Evolutionary conservation across 1,284 basidiomycete species (phyloP).

Genomic region (Agroathelia rolfsii): DNA sequence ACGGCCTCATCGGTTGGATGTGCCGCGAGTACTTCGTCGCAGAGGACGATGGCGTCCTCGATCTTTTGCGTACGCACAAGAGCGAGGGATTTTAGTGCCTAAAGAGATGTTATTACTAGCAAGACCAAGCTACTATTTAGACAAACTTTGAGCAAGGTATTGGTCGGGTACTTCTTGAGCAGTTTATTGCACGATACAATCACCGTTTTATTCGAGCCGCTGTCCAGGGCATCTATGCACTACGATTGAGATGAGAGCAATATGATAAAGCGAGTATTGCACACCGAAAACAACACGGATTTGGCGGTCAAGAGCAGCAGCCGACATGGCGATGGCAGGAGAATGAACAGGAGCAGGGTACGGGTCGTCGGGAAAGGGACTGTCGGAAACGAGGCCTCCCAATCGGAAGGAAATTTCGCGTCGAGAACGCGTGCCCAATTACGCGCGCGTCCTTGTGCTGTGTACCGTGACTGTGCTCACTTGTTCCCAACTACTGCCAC

Average conservation of each 20-base stretch:
- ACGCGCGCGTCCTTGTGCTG: too few relatives aligned
- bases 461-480: too few relatives aligned
- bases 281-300: slow-evolving; percentile 74
- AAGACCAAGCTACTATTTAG: neutral
- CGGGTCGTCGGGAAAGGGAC: too few relatives aligned
- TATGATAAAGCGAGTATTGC: slow-evolving; percentile 3
- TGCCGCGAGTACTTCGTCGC: slow-evolving; percentile 63
- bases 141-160: slow-evolving; percentile 61
- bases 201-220: slow-evolving; percentile 75
- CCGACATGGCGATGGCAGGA: slow-evolving; percentile 24
- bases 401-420: too few relatives aligned
- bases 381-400: too few relatives aligned
- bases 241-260: slow-evolving; percentile 8
- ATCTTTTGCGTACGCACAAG: slow-evolving; percentile 73
- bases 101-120: slow-evolving; percentile 7
- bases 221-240: slow-evolving; percentile 68
- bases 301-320: slow-evolving; percentile 58
- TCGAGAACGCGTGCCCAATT: too few relatives aligned
- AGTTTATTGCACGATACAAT: slow-evolving; percentile 77
- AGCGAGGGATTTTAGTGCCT: slow-evolving; percentile 80
- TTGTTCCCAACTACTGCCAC: too few relatives aligned
- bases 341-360: slow-evolving; percentile 1
- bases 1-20: slow-evolving; percentile 63
- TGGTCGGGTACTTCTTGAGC: slow-evolving; percentile 70
- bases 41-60: slow-evolving; percentile 70